Percentiles rank a stretch among this genome's conserved stretches.
Conservation (phyloP, 164 flowering plant genomes). For the Tinospora cordifolia region DNA sequence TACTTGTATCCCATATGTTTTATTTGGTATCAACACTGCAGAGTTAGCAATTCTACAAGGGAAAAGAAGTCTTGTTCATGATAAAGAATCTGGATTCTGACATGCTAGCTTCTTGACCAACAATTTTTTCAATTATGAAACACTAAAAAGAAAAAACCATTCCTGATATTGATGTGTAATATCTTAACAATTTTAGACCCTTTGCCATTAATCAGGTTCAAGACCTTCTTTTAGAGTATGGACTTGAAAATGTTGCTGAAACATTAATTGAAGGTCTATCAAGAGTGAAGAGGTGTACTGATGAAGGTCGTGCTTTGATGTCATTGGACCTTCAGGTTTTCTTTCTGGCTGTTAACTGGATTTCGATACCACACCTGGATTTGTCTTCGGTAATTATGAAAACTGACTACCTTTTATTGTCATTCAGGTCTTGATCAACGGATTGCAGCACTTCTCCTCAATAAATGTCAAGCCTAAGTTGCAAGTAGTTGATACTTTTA, state of each 20-base stretch:
- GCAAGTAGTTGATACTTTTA: slow-evolving; percentile 76
- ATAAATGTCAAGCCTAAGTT: slow-evolving; percentile 67
- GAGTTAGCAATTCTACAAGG: not conserved
- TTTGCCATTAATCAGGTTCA: slow-evolving; percentile 49
- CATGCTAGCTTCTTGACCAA: not conserved
- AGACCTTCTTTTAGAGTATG: slow-evolving; percentile 71
- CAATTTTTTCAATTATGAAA: not conserved
- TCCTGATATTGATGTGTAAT: not conserved
- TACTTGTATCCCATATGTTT: too few relatives aligned
- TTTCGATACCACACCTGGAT: not conserved
- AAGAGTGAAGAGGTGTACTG: slow-evolving; percentile 81
- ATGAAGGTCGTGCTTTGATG: slow-evolving; percentile 96
- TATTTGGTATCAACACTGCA: too few relatives aligned
- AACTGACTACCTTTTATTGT: slow-evolving; percentile 1
- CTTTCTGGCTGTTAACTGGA: not conserved
- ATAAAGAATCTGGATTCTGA: not conserved
- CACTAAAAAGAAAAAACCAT: not conserved
- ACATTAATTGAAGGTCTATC: slow-evolving; percentile 90
- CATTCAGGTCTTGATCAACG: slow-evolving; percentile 84
- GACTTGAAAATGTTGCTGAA: slow-evolving; percentile 86
- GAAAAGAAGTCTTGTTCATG: not conserved
- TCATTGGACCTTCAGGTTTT: slow-evolving; percentile 87
- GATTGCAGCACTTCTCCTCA: slow-evolving; percentile 73
- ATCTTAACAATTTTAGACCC: not conserved
- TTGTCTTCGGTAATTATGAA: not conserved